Conservation (phyloP, 371 early-diverging fungal genomes). For the Dichotomocladium elegans region DNA sequence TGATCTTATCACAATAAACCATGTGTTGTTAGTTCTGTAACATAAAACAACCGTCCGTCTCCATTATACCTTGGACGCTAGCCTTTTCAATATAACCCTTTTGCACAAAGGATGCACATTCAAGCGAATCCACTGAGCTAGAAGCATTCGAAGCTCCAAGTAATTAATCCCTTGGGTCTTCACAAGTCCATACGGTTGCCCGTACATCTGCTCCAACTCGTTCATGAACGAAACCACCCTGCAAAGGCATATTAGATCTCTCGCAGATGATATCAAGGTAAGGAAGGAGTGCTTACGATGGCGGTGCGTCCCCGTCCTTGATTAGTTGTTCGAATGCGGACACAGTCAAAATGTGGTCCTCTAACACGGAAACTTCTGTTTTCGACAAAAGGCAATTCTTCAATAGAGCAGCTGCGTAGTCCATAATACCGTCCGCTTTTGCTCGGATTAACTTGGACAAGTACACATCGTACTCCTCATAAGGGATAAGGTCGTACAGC, state of each 20-base stretch:
- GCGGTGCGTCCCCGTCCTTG: slow-evolving; percentile 59
- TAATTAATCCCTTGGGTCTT: slow-evolving; percentile 42
- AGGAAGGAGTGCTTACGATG: slow-evolving; percentile 18
- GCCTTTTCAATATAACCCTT: slow-evolving; percentile 58
- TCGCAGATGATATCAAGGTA: background rate
- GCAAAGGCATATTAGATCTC: slow-evolving; percentile 14
- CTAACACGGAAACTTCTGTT: slow-evolving; percentile 46
- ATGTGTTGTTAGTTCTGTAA: too few relatives aligned
- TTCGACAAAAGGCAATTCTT: slow-evolving; percentile 66
- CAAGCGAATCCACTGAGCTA: slow-evolving; percentile 88
- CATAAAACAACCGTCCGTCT: too few relatives aligned
- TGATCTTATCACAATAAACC: background rate
- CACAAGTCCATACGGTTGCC: slow-evolving; percentile 27
- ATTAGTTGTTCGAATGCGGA: slow-evolving; percentile 60
- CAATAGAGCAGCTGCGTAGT: slow-evolving; percentile 74
- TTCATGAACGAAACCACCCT: slow-evolving; percentile 22
- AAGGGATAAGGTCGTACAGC: slow-evolving; percentile 67
- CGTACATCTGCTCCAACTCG: slow-evolving; percentile 14
- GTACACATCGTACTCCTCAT: slow-evolving; percentile 83
- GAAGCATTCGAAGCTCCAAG: slow-evolving; percentile 63
- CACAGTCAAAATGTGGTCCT: slow-evolving; percentile 73
- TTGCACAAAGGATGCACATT: slow-evolving; percentile 76
- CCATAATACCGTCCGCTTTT: slow-evolving; percentile 62
- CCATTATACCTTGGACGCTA: slow-evolving; percentile 57
- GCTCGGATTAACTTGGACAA: slow-evolving; percentile 79